Evolutionary conservation across 1,284 basidiomycete genomes (phyloP), one percentile per base, ranked within the genome.

Genomic region (Sparassis latifolia): DNA sequence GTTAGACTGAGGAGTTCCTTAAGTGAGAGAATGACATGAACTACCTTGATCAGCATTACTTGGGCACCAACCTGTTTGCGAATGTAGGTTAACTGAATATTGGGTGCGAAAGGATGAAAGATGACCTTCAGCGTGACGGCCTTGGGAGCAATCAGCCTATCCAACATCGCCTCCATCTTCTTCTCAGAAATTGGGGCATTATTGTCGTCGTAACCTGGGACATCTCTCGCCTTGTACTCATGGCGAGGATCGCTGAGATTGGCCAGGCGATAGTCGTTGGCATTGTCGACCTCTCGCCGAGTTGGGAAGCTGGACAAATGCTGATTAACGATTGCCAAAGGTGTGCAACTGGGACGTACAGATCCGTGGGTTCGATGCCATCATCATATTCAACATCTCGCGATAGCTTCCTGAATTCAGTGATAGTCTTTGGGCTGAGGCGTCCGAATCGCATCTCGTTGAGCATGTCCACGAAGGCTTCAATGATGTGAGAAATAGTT

Each of bases 351-450:
- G 20, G 20, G 1, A 63, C 74, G 38, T 63, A 91, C 80, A 96
- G 67, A 65, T 95, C 90, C 0, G 92, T 95, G 0, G 92, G 82
- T 41, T 79, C 85, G 30, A 93, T 76, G 0, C 84, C 89, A 62
- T 93, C 90, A 5, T 75, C 68, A 54, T 86, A 85, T 1, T 69
- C 56, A 3, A 96, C 76, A 4, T 65, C 57, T 44, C 83, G 72
- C 51, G 87, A 84, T 33, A 87, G 74, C 0, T 64, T 62, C 55
- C 72, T 77, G 57, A 94, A 91, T 6, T 73, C 71, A 4, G 64
- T 55, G n/a, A 82, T 75, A 2, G 76, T 75, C 44, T 69, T 65
- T 47, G 55, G 48, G 33, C 73, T 71, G 10, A 86, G 61, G 2
- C 59, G 59, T 0, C 85, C 85, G 44, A 78, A 80, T 31, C 86